Evolutionary conservation across 2,329 filamentous ascomycete species (phyloP).

Genomic region (Fusarium caatingaense): DNA sequence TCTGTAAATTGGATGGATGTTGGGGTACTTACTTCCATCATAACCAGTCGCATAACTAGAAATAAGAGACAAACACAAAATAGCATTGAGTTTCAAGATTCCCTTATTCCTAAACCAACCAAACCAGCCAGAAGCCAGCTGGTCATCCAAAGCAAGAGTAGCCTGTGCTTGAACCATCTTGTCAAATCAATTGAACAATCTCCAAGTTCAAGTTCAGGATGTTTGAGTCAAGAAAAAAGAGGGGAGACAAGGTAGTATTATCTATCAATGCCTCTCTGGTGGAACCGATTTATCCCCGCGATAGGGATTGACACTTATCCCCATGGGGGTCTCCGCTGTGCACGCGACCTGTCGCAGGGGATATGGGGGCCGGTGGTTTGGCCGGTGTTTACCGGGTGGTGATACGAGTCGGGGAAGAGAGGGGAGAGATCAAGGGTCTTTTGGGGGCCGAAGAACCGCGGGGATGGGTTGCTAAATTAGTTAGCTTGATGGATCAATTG

Average conservation of each 20-base stretch:
- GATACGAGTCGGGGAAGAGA: neutral
- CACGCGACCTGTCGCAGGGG: conserved; percentile 10
- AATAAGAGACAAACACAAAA: conserved; percentile 20
- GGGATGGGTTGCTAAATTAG: neutral
- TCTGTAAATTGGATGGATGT: rapidly evolving
- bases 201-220: neutral
- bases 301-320: conserved; percentile 8
- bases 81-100: conserved; percentile 19
- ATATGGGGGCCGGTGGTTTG: conserved; percentile 49
- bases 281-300: conserved; percentile 26
- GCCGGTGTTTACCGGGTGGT: conserved; percentile 11
- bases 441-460: neutral
- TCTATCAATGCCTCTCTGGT: conserved; percentile 6
- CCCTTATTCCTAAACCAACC: conserved; percentile 19
- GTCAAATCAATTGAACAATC: neutral
- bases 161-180: conserved; percentile 24
- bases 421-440: conserved; percentile 5
- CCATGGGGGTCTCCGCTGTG: conserved; percentile 22
- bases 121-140: conserved; percentile 22
- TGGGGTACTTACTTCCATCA: conserved; percentile 11
- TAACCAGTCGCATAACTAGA: conserved; percentile 21
- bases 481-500: neutral
- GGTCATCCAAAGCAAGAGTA: conserved; percentile 19
- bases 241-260: conserved; percentile 24
- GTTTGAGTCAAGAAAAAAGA: neutral